Evolutionary conservation across 192 early-diverging fungal species (phyloP), one percentile per base, ranked within the genome.

Genomic region (Umbelopsis sp.): DNA sequence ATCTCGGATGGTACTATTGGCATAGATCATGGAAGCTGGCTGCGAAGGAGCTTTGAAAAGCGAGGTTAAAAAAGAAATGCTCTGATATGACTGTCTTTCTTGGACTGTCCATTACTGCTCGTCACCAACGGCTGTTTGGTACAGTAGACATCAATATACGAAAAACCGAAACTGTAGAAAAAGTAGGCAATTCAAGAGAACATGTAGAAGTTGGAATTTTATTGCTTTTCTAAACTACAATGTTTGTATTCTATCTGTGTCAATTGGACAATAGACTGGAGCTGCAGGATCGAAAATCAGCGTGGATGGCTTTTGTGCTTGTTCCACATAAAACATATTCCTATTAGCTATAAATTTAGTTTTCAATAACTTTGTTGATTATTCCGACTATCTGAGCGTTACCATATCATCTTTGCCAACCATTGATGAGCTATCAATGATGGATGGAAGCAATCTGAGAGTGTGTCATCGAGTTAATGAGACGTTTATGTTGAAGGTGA

Each of bases 401-500:
- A 78, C 77, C 67, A 81, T 16, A 75, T 25, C 16, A 73, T 64
- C 46, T 76, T 72, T 20, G 81, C 68, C 66, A 79, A 48, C 73
- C 68, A 76, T 16, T 41, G 30, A 67, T 81, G 75, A 16, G 73
- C 73, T 5, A 69, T 52, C 46, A 51, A 64, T 18, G 71, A 70
- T 18, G 88, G 88, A 76, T 89, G 88, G 77, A 89, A 89, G 67
- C 88, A 89, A 52, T 89, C 88, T 51, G 16, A 15, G 1, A 50
- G 33, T 49, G 4, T 13, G 47, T 21, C 47, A 66, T 4, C n/a
- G n/a, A 11, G 33, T 22, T 30, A 30, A 70, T 11, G 8, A 47
- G 20, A 16, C 10, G 25, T 35, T 58, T 35, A 2, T 7, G 3
- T n/a, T n/a, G 3, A 67, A 50, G 65, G n/a, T n/a, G 23, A 49